These are phyloP conservation scores for Plectosphaerella cucumerina DNA, from an alignment of 2,329 filamentous ascomycete species.

Conservation along the genomic window DNA sequence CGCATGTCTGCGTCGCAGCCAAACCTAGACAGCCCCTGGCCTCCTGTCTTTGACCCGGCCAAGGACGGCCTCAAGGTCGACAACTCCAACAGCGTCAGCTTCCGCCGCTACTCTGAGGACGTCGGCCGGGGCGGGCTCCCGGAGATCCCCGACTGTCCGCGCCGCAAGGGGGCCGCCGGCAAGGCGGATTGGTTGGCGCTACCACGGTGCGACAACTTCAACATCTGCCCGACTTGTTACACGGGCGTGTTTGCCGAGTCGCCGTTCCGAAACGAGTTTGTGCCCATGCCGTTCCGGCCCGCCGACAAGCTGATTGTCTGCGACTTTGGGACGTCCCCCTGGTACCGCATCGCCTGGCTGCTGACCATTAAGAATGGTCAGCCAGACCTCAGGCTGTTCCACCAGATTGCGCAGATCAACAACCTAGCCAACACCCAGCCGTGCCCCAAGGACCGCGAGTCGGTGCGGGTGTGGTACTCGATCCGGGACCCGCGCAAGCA, in stretches of 20 bases:
- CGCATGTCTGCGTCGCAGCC: constrained; percentile 18
- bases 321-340: constrained; percentile 72
- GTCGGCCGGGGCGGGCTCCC: constrained; percentile 35
- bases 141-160: constrained; percentile 64
- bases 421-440: constrained; percentile 41
- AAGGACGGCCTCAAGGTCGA: constrained; percentile 28
- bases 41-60: constrained; percentile 41
- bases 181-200: constrained; percentile 80
- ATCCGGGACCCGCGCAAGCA: constrained; percentile 64
- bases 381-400: constrained; percentile 64
- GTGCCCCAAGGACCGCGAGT: constrained; percentile 55
- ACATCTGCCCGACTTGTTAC: constrained; percentile 81
- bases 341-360: constrained; percentile 82
- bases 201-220: constrained; percentile 64
- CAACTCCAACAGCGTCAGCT: constrained; percentile 36
- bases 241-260: constrained; percentile 64
- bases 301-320: constrained; percentile 61
- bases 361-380: constrained; percentile 68
- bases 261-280: constrained; percentile 63
- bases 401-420: constrained; percentile 61
- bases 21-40: constrained; percentile 30
- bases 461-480: constrained; percentile 67
- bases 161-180: constrained; percentile 56
- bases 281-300: constrained; percentile 54
- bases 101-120: constrained; percentile 52